Conservation (phyloP, 1,284 basidiomycete genomes). For the Melampsora occidentalis region DNA sequence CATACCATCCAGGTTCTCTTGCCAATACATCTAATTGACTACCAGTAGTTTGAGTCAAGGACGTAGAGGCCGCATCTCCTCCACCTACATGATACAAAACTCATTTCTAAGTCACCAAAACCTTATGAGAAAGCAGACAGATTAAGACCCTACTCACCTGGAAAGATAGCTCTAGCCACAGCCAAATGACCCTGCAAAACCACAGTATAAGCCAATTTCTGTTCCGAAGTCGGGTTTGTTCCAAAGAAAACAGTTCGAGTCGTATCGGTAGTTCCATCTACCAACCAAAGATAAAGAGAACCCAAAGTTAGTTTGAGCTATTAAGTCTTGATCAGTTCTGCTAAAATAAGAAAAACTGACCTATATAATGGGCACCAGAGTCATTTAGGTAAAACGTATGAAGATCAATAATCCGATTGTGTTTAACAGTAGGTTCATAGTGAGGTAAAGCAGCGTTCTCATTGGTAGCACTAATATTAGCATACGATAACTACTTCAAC, state of each 20-base stretch:
- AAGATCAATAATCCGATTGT: neutral
- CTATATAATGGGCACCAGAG: constrained; percentile 3
- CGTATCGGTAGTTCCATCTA: constrained; percentile 8
- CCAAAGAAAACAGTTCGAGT: neutral
- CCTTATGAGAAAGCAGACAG: too few species aligned
- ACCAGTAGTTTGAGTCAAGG: neutral
- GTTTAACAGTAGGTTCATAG: neutral
- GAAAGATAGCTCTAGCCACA: constrained; percentile 5
- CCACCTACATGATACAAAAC: too few species aligned
- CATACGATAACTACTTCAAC: constrained; percentile 6
- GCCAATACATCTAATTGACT: constrained; percentile 5
- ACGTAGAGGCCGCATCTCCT: too few species aligned
- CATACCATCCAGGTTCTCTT: neutral
- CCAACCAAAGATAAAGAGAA: neutral
- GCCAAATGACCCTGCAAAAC: neutral
- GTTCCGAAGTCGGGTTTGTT: neutral
- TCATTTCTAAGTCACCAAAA: too few species aligned
- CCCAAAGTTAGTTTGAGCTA: too few species aligned
- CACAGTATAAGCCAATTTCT: constrained; percentile 1
- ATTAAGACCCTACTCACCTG: neutral
- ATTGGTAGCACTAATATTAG: constrained; percentile 7
- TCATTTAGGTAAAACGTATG: constrained; percentile 5
- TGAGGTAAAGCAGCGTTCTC: neutral
- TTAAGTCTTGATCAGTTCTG: neutral
- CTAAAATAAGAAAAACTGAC: neutral